Base-by-base conservation (phyloP, 176 grass and related monocot genomes). In the Musa schizocarpa region DNA sequence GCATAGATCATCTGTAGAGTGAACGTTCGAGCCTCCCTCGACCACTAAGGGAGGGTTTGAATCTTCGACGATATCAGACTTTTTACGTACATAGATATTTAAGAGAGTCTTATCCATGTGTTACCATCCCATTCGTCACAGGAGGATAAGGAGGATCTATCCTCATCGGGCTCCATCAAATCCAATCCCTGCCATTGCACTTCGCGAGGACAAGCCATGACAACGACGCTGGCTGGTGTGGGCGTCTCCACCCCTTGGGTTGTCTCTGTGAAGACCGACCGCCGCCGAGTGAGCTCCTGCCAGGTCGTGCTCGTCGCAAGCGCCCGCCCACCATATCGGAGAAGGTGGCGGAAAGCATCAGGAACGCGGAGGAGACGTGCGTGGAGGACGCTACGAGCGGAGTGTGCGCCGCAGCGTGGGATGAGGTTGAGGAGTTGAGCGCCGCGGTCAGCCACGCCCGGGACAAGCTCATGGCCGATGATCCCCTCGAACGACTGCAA, bases 351-450 rank as follows among this genome's bases (percentile, higher is more conserved):
- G 93, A 93, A 0, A 97, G 94, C 88, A 97, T 97, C 76, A 93
- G 89, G 80, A 76, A 93, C 64, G 94, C 94, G 8, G 76, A 97
- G 80, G 90, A 87, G 83, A 24, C 83, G 51, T 97, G 90, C 74
- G 84, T 53, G 8, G 94, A 56, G 3, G 71, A 67, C 22, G 50
- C 48, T 51, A 16, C 68, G 68, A 70, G 25, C 50, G 85, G 81
- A 9, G 90, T 93, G 80, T 97, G 94, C 76, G 90, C 82, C 8
- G 86, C 90, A n/a, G 94, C 94, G 53, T 97, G 90, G 88, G 94
- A 97, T 71, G 86, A 89, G 57, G 92, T 91, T 76, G 92, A 96
- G 88, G 92, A 96, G 83, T 74, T 91, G 20, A 96, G 92, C 56
- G 92, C 90, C 0, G 84, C 94, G 17, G 94, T 88, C 17, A 97